Evolutionary conservation across 2,329 filamentous ascomycete species (phyloP).

Genomic region (Fusarium duplospermum): DNA sequence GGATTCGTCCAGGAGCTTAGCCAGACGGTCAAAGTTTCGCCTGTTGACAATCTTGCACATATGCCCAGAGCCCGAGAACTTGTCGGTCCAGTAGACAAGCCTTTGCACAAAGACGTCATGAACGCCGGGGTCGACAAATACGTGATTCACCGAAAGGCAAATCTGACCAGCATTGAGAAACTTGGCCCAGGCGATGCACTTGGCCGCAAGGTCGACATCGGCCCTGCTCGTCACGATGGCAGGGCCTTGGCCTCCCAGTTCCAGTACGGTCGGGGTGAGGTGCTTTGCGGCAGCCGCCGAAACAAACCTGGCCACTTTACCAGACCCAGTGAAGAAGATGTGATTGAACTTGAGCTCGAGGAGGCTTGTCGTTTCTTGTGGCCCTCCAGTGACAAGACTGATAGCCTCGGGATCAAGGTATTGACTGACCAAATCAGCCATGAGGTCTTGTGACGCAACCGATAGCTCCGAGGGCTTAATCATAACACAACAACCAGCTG

Average conservation of each 20-base stretch:
- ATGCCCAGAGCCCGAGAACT: not conserved
- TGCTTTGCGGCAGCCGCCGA: conserved; percentile 55
- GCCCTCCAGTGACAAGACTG: conserved; percentile 50
- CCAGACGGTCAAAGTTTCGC: conserved; percentile 55
- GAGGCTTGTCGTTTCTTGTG: conserved; percentile 51
- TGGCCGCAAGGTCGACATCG: conserved; percentile 56
- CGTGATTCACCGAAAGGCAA: conserved; percentile 53
- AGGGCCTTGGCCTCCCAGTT: conserved; percentile 59
- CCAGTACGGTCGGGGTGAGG: conserved; percentile 57
- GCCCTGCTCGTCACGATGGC: conserved; percentile 56
- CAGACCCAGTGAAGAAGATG: conserved; percentile 60
- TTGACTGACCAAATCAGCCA: conserved; percentile 53
- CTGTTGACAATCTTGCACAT: conserved; percentile 54
- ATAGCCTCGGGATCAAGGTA: conserved; percentile 57
- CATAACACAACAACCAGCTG: conserved; percentile 55
- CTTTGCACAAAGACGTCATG: conserved; percentile 49
- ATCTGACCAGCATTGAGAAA: conserved; percentile 53
- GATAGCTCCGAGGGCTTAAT: conserved; percentile 59
- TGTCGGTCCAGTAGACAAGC: conserved; percentile 20
- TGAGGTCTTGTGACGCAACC: conserved; percentile 47
- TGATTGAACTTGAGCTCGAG: conserved; percentile 55
- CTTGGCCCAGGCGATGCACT: conserved; percentile 56
- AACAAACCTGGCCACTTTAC: conserved; percentile 52
- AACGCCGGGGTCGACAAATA: conserved; percentile 55
- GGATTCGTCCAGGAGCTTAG: conserved; percentile 47